Conservation (phyloP, 2,329 filamentous ascomycete genomes). For the Tolypocladium nubicola region DNA sequence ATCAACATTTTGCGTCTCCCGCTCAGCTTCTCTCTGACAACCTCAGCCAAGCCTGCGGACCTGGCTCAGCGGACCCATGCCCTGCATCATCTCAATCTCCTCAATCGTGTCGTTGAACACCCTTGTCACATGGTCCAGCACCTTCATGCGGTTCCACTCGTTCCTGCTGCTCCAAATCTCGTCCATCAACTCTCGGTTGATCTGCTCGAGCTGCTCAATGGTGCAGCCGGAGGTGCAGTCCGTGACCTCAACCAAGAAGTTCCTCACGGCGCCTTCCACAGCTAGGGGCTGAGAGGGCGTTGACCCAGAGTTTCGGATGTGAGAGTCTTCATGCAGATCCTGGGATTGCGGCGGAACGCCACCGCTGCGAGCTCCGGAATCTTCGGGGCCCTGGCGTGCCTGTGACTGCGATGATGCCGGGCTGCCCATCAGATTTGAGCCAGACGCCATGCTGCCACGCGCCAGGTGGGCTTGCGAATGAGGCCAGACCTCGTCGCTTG, state of each 20-base stretch:
- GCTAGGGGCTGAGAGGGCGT: slow-evolving; percentile 34
- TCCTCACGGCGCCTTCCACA: slow-evolving; percentile 37
- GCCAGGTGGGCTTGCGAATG: slow-evolving; percentile 48
- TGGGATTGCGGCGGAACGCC: slow-evolving; percentile 26
- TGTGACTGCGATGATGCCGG: slow-evolving; percentile 28
- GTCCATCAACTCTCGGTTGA: slow-evolving; percentile 85
- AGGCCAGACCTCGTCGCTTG: slow-evolving; percentile 43
- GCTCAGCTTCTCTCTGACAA: slow-evolving; percentile 5
- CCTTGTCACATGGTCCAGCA: slow-evolving; percentile 50
- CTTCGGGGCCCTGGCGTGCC: slow-evolving; percentile 4
- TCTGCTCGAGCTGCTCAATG: slow-evolving; percentile 91
- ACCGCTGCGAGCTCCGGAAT: slow-evolving; percentile 18
- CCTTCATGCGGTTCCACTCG: slow-evolving; percentile 74
- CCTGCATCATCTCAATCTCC: slow-evolving; percentile 52
- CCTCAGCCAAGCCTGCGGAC: slow-evolving; percentile 3
- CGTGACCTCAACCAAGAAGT: slow-evolving; percentile 54
- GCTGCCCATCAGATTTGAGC: slow-evolving; percentile 18
- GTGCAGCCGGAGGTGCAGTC: slow-evolving; percentile 63
- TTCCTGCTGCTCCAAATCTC: slow-evolving; percentile 70
- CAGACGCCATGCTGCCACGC: slow-evolving; percentile 21
- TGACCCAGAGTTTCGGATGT: slow-evolving; percentile 18
- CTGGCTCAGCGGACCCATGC: slow-evolving; percentile 33
- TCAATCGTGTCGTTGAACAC: slow-evolving; percentile 67
- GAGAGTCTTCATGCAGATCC: slow-evolving; percentile 13
- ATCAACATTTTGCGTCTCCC: background rate